Evolutionary conservation across 345 rosid genomes (phyloP).

Genomic region (Eutrema yunnanense): DNA sequence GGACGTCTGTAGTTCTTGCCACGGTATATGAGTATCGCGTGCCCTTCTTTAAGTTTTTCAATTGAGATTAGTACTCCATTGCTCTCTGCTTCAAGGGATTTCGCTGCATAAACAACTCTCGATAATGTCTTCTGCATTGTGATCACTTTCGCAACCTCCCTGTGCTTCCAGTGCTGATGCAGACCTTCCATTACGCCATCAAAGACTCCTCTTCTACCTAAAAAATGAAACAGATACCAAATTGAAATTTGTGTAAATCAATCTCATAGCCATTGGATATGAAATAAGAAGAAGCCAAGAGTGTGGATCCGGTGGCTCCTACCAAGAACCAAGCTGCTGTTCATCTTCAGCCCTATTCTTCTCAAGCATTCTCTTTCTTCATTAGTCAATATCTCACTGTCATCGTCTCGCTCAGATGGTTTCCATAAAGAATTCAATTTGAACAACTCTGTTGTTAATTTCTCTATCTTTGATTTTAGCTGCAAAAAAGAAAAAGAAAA

Average conservation of each 20-base stretch:
- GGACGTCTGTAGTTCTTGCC: slow-evolving; percentile 89
- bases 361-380: slow-evolving; percentile 78
- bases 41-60: slow-evolving; percentile 65
- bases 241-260: neutral
- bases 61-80: slow-evolving; percentile 71
- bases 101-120: slow-evolving; percentile 58
- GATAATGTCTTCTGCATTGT: slow-evolving; percentile 60
- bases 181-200: slow-evolving; percentile 82
- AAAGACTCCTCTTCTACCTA: slow-evolving; percentile 84
- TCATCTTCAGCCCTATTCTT: slow-evolving; percentile 66
- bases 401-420: slow-evolving; percentile 45
- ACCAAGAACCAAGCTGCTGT: slow-evolving; percentile 66
- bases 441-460: slow-evolving; percentile 39
- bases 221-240: neutral
- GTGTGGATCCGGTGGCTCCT: slow-evolving; percentile 12
- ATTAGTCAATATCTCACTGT: slow-evolving; percentile 57
- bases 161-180: slow-evolving; percentile 91
- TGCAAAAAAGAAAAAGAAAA: slow-evolving; percentile 33
- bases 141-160: slow-evolving; percentile 75
- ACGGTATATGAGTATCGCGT: slow-evolving; percentile 69
- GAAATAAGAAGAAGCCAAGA: slow-evolving; percentile 1
- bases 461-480: slow-evolving; percentile 61
- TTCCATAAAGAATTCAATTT: slow-evolving; percentile 49
- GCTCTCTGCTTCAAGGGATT: slow-evolving; percentile 68
- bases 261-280: neutral